Evolutionary conservation across 169 alveolate species (phyloP).

Genomic region (Perkinsus marinus): DNA sequence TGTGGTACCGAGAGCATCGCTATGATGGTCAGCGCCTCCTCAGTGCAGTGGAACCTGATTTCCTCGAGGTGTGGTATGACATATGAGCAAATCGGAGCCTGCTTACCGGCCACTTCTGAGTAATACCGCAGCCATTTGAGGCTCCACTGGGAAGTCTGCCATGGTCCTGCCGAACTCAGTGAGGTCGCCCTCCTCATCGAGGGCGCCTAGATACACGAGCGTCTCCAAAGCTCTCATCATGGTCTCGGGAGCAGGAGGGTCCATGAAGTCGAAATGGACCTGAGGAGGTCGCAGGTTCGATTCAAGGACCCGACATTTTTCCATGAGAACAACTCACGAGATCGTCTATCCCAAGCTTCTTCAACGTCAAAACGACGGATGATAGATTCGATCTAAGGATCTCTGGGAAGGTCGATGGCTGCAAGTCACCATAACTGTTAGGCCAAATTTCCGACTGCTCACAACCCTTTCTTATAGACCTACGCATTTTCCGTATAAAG

Average conservation of each 20-base stretch:
- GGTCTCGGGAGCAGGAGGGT: slow-evolving; percentile 99
- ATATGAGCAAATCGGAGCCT: no score
- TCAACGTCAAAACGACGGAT: slow-evolving; percentile 83
- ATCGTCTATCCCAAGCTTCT: slow-evolving; percentile 89
- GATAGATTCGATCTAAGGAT: slow-evolving; percentile 82
- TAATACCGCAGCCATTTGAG: slow-evolving; percentile 85
- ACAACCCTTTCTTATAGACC: no score
- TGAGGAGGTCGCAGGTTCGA: no score
- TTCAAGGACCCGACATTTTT: no score
- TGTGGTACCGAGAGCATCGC: slow-evolving; percentile 83
- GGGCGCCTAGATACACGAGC: slow-evolving; percentile 86
- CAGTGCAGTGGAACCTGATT: slow-evolving; percentile 62
- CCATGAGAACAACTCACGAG: slow-evolving; percentile 27
- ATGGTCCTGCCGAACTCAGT: slow-evolving; percentile 85
- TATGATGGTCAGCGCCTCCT: slow-evolving; percentile 72
- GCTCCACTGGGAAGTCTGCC: slow-evolving; percentile 97
- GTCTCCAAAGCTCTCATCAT: slow-evolving; percentile 90
- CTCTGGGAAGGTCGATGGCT: slow-evolving; percentile 64
- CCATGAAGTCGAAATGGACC: slow-evolving; percentile 97
- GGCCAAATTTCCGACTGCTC: no score
- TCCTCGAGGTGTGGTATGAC: no score
- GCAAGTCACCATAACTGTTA: no score
- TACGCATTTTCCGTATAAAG: slow-evolving; percentile 88
- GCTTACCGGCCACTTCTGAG: slow-evolving; percentile 11
- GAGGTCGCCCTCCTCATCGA: slow-evolving; percentile 96